phyloP scores from a whole-genome alignment of 108 stramenopile species.

The Nitzschia inconspicua region DNA sequence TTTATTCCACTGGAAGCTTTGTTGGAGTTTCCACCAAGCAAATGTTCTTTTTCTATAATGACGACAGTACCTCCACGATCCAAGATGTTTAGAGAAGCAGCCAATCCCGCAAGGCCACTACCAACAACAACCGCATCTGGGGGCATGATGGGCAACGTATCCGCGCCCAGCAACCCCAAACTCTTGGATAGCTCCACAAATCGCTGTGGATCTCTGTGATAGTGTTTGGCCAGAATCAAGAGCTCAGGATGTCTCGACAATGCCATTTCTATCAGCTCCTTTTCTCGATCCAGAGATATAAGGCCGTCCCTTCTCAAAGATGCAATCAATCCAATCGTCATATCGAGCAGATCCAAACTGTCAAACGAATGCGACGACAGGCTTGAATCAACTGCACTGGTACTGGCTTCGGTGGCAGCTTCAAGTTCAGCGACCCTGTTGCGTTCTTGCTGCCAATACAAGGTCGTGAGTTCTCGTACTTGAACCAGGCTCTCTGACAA shows the following conservation, averaged over 20 bases:
- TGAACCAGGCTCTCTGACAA: conserved; percentile 74
- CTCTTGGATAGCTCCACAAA: conserved; percentile 51
- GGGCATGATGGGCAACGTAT: conserved; percentile 2
- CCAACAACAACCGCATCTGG: conserved; percentile 92
- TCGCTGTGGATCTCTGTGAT: conserved; percentile 50
- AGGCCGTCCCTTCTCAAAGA: conserved; percentile 44
- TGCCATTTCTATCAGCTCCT: conserved; percentile 60
- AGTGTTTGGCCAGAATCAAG: conserved; percentile 77
- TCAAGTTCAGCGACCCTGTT: conserved; percentile 15
- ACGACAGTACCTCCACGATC: conserved; percentile 84
- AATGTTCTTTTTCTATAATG: conserved; percentile 85
- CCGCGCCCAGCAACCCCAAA: conserved; percentile 23
- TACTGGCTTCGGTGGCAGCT: neutral
- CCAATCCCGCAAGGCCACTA: conserved; percentile 86
- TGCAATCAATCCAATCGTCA: conserved; percentile 66
- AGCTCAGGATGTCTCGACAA: conserved; percentile 60
- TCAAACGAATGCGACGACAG: conserved; percentile 30
- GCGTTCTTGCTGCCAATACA: conserved; percentile 68
- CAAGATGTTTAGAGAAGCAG: conserved; percentile 81
- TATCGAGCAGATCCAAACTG: conserved; percentile 60
- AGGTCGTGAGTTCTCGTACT: conserved; percentile 68
- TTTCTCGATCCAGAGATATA: conserved; percentile 61
- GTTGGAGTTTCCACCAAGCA: conserved; percentile 90
- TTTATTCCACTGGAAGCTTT: conserved; percentile 93
- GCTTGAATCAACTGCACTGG: neutral